Conservation (phyloP, 139 green algal species). For the Klebsormidium nitens region DNA sequence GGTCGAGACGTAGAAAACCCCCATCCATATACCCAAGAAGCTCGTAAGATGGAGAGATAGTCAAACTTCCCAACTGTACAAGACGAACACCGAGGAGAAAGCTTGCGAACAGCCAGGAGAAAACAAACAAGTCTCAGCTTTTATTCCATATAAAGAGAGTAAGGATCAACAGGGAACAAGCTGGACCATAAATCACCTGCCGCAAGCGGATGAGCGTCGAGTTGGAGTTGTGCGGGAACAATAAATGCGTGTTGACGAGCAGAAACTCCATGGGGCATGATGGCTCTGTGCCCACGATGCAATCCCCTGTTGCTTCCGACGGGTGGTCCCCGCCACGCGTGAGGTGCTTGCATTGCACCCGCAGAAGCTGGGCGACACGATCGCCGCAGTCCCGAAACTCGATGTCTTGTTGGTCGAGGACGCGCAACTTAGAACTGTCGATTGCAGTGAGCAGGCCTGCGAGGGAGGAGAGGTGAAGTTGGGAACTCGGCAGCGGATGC, state of each 20-base stretch:
- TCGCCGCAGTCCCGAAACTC: constrained; percentile 44
- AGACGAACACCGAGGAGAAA: too few species aligned
- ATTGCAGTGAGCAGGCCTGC: constrained; percentile 30
- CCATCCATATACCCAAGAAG: too few species aligned
- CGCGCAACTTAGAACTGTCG: neutral
- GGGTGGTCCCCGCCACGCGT: neutral
- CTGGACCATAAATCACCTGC: constrained; percentile 2
- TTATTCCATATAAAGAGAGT: neutral
- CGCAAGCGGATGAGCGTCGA: constrained; percentile 39
- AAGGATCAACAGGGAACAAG: neutral
- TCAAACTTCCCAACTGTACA: too few species aligned
- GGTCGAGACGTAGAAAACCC: too few species aligned
- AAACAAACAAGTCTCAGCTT: too few species aligned
- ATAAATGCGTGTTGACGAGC: constrained; percentile 42
- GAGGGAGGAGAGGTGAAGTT: too few species aligned
- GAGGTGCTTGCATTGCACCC: constrained; percentile 3
- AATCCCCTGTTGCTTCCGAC: too few species aligned
- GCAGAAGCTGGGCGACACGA: constrained; percentile 29
- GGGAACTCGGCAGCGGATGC: too few species aligned
- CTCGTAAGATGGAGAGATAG: too few species aligned
- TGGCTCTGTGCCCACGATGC: too few species aligned
- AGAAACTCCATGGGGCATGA: constrained; percentile 10
- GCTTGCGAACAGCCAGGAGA: too few species aligned
- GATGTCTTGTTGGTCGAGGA: constrained; percentile 26
- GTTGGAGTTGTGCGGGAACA: constrained; percentile 48